Conservation (phyloP, 2,329 filamentous ascomycete genomes). For the Botrytis paeoniae region DNA sequence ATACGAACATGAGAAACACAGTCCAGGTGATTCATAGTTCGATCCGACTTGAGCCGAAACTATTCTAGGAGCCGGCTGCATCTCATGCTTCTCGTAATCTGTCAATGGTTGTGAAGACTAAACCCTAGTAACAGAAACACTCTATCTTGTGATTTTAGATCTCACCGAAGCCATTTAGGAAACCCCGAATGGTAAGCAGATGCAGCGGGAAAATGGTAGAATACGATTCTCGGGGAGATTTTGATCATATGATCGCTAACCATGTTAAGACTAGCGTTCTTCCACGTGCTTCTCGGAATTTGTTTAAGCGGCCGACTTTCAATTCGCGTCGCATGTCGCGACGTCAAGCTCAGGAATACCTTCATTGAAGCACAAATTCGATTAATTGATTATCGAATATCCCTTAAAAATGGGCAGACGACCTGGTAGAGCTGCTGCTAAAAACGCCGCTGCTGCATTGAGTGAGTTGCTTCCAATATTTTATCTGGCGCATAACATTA, state of each 20-base stretch:
- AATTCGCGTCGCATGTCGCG: constrained; percentile 9
- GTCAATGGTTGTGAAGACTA: background rate
- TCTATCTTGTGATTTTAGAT: background rate
- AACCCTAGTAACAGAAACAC: background rate
- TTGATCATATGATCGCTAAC: background rate
- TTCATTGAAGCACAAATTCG: background rate
- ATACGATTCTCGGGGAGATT: background rate
- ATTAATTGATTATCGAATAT: constrained; percentile 9
- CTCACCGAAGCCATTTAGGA: background rate
- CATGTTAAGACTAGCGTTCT: background rate
- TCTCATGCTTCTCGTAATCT: background rate
- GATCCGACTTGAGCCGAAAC: background rate
- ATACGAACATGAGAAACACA: background rate
- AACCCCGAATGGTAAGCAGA: background rate
- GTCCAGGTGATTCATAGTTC: constrained; percentile 11
- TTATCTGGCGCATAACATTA: constrained; percentile 25
- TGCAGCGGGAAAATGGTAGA: background rate
- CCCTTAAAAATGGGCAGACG: constrained; percentile 42
- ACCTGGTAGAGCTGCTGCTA: constrained; percentile 53
- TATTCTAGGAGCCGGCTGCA: background rate
- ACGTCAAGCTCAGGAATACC: background rate
- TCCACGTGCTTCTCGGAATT: background rate
- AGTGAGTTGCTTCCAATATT: constrained; percentile 42
- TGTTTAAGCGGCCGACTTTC: constrained; percentile 12
- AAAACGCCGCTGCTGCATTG: constrained; percentile 52